phyloP scores from a whole-genome alignment of 805 yeast species.

The Barnettozyma californica region DNA sequence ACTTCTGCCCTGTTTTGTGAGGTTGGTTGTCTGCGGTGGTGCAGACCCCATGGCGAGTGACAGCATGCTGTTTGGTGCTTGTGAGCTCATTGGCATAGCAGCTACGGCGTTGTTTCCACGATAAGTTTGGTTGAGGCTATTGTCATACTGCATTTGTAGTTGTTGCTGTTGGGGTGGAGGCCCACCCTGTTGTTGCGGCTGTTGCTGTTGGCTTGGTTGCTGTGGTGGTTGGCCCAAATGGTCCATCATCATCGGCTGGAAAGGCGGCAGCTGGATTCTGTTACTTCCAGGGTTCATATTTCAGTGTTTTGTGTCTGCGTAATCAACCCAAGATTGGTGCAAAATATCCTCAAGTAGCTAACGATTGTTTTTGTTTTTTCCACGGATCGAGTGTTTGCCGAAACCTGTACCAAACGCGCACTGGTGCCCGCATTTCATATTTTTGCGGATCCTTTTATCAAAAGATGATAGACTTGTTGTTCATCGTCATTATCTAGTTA shows the following conservation, averaged over 20 bases:
- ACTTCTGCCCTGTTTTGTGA: conserved; percentile 5
- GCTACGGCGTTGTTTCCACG: not conserved
- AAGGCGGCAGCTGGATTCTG: conserved; percentile 17
- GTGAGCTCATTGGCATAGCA: not conserved
- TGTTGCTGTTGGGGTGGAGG: conserved; percentile 4
- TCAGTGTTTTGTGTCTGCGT: conserved; percentile 6
- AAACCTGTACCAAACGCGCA: not conserved
- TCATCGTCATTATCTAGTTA: no score
- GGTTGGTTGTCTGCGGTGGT: not conserved
- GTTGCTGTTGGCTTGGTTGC: conserved; percentile 16
- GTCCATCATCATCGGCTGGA: conserved; percentile 20
- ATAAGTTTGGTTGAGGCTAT: not conserved
- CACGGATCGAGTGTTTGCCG: not conserved
- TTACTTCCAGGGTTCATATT: conserved; percentile 21
- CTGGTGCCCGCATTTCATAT: not conserved
- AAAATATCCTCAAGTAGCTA: not conserved
- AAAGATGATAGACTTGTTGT: no score
- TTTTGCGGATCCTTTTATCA: not conserved
- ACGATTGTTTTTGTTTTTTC: not conserved
- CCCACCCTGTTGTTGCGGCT: not conserved
- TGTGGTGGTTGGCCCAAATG: conserved; percentile 18
- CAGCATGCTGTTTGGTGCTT: not conserved
- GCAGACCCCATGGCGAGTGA: not conserved
- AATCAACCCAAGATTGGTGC: not conserved
- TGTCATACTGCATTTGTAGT: not conserved